Conservation (phyloP, 1,284 basidiomycete species). For the Marasmius oreades region DNA sequence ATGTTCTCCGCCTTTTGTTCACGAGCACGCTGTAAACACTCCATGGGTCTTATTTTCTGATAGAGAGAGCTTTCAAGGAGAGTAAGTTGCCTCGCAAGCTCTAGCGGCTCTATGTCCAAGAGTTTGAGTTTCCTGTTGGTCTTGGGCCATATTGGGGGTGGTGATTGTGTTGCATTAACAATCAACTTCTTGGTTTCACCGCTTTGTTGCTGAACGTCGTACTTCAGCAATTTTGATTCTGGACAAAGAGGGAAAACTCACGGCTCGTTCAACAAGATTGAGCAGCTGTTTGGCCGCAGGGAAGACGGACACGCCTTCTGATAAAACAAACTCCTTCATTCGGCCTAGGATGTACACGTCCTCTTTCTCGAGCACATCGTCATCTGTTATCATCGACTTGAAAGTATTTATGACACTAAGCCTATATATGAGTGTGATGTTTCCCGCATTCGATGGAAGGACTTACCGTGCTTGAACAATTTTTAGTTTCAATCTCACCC, state of each 20-base stretch:
- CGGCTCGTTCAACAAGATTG: conserved; percentile 72
- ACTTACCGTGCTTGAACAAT: conserved; percentile 84
- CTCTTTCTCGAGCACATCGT: conserved; percentile 79
- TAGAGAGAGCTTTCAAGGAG: conserved; percentile 90
- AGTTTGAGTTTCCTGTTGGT: conserved; percentile 76
- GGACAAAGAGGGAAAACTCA: conserved; percentile 38
- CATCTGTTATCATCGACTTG: conserved; percentile 77
- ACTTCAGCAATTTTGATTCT: conserved; percentile 13
- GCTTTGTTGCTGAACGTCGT: conserved; percentile 45
- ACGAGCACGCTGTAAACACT: conserved; percentile 82
- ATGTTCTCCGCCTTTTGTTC: conserved; percentile 71
- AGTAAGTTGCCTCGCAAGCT: conserved; percentile 92
- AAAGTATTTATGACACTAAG: conserved; percentile 79
- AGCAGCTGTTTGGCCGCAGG: conserved; percentile 73
- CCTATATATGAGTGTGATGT: conserved; percentile 3
- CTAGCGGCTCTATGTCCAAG: conserved; percentile 86
- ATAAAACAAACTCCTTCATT: conserved; percentile 74
- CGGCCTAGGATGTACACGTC: conserved; percentile 74
- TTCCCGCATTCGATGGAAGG: background rate
- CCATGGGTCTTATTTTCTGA: conserved; percentile 85
- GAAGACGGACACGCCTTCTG: conserved; percentile 60
- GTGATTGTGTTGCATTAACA: conserved; percentile 58
- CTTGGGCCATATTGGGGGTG: conserved; percentile 77
- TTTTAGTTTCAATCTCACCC: conserved; percentile 87
- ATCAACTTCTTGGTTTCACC: conserved; percentile 50